Evolutionary conservation across 2,329 filamentous ascomycete species (phyloP).

Genomic region (Cordyceps farinosa): DNA sequence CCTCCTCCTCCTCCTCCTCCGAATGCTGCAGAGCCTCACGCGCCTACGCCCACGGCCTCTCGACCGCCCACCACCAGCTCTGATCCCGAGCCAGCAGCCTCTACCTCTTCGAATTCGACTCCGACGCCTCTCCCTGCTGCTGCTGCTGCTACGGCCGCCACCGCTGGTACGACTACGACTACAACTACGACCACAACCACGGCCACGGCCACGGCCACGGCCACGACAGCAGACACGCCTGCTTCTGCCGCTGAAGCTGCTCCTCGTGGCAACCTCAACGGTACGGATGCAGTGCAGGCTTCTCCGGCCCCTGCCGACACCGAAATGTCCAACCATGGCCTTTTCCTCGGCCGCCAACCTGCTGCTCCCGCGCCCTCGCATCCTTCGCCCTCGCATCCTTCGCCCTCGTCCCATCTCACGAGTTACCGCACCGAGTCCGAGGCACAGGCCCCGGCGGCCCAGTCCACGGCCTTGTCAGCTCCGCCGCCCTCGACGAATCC

Average conservation of each 20-base stretch:
- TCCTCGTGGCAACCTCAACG: not conserved
- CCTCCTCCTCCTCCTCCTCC: conserved; percentile 14
- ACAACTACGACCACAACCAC: not conserved
- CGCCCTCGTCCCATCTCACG: conserved; percentile 3
- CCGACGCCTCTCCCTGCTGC: not conserved
- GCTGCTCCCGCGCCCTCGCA: not conserved
- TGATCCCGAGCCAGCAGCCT: not conserved
- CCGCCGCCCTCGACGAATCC: conserved; percentile 4
- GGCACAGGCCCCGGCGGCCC: conserved; percentile 20
- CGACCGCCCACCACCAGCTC: not conserved
- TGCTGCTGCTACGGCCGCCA: not conserved
- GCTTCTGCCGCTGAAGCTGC: not conserved
- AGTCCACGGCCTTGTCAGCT: conserved; percentile 23
- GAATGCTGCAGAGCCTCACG: conserved; percentile 1
- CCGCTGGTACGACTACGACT: not conserved
- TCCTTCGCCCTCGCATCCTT: conserved; percentile 12
- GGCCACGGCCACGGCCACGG: not conserved
- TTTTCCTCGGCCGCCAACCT: conserved; percentile 1
- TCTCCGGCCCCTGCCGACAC: conserved; percentile 21
- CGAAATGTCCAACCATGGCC: conserved; percentile 34
- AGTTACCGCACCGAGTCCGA: conserved; percentile 17
- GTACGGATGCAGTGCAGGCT: not conserved
- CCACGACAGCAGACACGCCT: not conserved
- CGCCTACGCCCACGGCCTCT: not conserved
- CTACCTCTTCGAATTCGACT: conserved; percentile 6